Evolutionary conservation across 129 eudicot genomes (phyloP).

Genomic region (Glebionis coronaria): DNA sequence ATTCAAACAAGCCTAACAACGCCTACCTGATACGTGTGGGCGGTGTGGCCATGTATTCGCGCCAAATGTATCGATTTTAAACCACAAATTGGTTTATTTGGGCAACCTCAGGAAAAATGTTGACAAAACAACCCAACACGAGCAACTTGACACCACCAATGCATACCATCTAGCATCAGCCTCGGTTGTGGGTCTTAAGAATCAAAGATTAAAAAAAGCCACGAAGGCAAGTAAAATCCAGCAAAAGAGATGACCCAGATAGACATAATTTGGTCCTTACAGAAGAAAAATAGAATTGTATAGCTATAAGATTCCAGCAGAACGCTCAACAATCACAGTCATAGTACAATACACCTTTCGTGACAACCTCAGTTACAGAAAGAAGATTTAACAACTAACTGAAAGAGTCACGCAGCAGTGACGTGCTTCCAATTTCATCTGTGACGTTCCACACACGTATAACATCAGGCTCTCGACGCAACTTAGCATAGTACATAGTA

Average conservation of each 20-base stretch:
- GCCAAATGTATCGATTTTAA: no score
- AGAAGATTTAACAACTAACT: not conserved
- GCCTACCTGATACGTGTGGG: no score
- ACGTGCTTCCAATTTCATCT: slow-evolving; percentile 3
- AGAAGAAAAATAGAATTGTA: not conserved
- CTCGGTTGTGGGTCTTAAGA: no score
- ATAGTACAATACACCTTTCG: slow-evolving; percentile 8
- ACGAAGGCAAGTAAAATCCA: not conserved
- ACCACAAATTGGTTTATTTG: no score
- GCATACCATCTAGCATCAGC: no score
- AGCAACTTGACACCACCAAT: no score
- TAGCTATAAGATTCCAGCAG: slow-evolving; percentile 6
- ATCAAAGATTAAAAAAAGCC: not conserved
- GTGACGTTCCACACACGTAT: slow-evolving; percentile 1
- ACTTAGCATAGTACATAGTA: not conserved
- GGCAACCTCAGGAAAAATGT: no score
- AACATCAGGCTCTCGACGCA: not conserved
- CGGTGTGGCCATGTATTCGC: no score
- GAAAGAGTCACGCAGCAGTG: slow-evolving; percentile 9
- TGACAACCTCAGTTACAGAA: slow-evolving; percentile 3
- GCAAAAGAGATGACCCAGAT: not conserved
- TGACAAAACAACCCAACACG: no score
- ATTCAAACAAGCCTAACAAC: no score
- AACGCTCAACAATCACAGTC: slow-evolving; percentile 2
- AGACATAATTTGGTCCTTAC: slow-evolving; percentile 3